Evolutionary conservation across 2,329 filamentous ascomycete genomes (phyloP).

Genomic region (Ophiobolus disseminans): DNA sequence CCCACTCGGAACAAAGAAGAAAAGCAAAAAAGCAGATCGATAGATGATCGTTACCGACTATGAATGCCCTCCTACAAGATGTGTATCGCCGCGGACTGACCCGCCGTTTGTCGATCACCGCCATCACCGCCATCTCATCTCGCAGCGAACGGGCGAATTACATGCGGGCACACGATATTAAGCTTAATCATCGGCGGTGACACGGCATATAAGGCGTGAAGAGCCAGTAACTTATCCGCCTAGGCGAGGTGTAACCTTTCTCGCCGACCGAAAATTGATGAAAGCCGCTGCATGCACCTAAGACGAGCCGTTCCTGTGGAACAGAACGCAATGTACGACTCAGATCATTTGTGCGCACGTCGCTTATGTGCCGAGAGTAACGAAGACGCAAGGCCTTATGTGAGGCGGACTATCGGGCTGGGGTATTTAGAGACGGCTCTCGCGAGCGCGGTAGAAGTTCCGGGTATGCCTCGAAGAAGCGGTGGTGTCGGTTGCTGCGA

Average conservation of each 20-base stretch:
- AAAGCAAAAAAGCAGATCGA: background rate
- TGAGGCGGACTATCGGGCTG: background rate
- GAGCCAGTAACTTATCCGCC: background rate
- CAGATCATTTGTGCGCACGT: background rate
- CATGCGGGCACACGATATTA: background rate
- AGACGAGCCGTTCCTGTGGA: constrained; percentile 3
- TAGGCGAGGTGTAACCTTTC: background rate
- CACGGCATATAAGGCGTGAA: background rate
- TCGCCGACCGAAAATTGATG: background rate
- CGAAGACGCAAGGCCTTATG: background rate
- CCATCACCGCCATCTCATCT: background rate
- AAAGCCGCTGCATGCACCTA: constrained; percentile 2
- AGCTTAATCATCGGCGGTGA: background rate
- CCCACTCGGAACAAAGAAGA: too few relatives aligned
- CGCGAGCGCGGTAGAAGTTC: background rate
- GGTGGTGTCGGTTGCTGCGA: too few relatives aligned
- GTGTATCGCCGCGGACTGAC: background rate
- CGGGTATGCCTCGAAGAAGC: background rate
- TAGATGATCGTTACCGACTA: background rate
- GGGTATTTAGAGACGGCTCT: background rate
- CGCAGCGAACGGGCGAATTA: background rate
- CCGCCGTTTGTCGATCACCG: constrained; percentile 2
- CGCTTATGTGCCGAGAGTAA: background rate
- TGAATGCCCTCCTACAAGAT: background rate
- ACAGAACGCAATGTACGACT: constrained; percentile 1